These are phyloP conservation scores for Geotrichum europaeum DNA, from an alignment of 1,139 yeast genomes.

Conservation along the genomic window DNA sequence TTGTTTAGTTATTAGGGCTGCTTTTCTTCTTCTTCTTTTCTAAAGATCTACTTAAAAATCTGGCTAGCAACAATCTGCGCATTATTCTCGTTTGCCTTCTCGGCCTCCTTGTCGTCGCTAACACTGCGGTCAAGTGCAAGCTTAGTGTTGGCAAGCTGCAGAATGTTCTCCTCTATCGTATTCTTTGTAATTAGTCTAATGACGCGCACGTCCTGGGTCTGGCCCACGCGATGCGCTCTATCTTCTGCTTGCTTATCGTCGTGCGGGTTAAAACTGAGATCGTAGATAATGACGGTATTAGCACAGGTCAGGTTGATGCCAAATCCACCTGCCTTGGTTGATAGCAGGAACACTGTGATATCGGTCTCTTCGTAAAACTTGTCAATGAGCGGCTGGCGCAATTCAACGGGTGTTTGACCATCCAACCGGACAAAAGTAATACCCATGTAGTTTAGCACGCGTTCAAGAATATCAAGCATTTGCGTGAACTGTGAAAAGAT, in stretches of 20 bases:
- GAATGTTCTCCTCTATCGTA: slow-evolving; percentile 85
- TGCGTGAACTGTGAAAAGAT: slow-evolving; percentile 91
- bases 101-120: slow-evolving; percentile 45
- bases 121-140: slow-evolving; percentile 76
- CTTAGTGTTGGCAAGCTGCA: slow-evolving; percentile 81
- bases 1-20: background rate
- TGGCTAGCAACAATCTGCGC: slow-evolving; percentile 45
- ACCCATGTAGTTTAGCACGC: slow-evolving; percentile 57
- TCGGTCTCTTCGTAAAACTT: slow-evolving; percentile 74
- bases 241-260: slow-evolving; percentile 99
- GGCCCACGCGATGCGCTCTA: slow-evolving; percentile 97
- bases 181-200: slow-evolving; percentile 65
- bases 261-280: slow-evolving; percentile 94
- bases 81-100: slow-evolving; percentile 43
- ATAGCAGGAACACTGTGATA: slow-evolving; percentile 78
- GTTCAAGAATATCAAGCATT: slow-evolving; percentile 79
- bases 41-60: slow-evolving; percentile 31
- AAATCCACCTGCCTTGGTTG: slow-evolving; percentile 97
- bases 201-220: slow-evolving; percentile 78
- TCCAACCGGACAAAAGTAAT: slow-evolving; percentile 80
- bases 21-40: background rate
- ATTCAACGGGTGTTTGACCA: slow-evolving; percentile 90
- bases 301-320: slow-evolving; percentile 97
- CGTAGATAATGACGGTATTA: slow-evolving; percentile 83
- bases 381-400: slow-evolving; percentile 88